A percentile compares a stretch with the other conserved stretches of the same genome.
Conservation (phyloP, 805 yeast genomes). For the Starmerella vaccinii region DNA sequence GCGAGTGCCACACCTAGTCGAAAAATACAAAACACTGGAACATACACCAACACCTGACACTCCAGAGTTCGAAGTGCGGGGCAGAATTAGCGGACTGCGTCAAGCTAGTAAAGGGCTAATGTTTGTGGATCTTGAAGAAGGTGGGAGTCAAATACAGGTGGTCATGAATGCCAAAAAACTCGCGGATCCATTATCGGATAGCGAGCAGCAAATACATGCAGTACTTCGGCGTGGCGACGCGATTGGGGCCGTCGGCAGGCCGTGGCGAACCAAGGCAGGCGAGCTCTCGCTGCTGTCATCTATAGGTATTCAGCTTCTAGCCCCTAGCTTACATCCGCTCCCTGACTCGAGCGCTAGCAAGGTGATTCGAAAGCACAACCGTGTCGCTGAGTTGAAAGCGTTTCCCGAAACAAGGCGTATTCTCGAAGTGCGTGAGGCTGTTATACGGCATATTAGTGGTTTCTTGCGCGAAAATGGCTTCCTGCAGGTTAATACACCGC, state of each 20-base stretch:
- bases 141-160: slow-evolving; percentile 43
- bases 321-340: slow-evolving; percentile 60
- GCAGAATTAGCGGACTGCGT: slow-evolving; percentile 50
- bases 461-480: slow-evolving; percentile 45
- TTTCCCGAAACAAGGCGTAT: slow-evolving; percentile 42
- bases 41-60: slow-evolving; percentile 15
- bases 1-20: slow-evolving; percentile 7
- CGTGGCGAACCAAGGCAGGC: slow-evolving; percentile 67
- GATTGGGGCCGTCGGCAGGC: slow-evolving; percentile 53
- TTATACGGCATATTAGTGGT: slow-evolving; percentile 45
- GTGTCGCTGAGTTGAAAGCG: slow-evolving; percentile 65
- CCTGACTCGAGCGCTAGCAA: slow-evolving; percentile 55
- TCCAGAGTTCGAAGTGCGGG: slow-evolving; percentile 29
- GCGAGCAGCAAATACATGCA: slow-evolving; percentile 34
- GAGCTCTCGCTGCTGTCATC: slow-evolving; percentile 62
- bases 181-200: slow-evolving; percentile 33
- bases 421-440: slow-evolving; percentile 42
- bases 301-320: slow-evolving; percentile 41
- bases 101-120: slow-evolving; percentile 58
- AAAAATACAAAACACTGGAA: slow-evolving; percentile 1
- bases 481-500: slow-evolving; percentile 82
- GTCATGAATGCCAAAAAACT: slow-evolving; percentile 44
- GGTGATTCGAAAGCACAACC: slow-evolving; percentile 49
- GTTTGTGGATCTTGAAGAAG: slow-evolving; percentile 61
- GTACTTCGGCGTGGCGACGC: slow-evolving; percentile 61